phyloP scores from a whole-genome alignment of 164 flowering plant species.

The Macadamia integrifolia region DNA sequence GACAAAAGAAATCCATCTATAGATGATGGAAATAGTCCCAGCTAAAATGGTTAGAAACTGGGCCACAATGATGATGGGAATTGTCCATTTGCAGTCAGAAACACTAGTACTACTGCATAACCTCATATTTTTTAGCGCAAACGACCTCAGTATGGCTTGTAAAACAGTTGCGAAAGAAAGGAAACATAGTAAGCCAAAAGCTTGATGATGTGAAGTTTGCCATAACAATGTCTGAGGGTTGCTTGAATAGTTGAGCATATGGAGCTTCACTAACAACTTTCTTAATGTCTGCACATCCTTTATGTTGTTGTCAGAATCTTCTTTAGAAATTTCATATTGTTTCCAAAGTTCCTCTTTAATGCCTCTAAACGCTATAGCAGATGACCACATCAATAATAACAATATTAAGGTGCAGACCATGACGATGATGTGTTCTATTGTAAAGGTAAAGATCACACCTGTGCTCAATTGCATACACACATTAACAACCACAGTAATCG shows the following conservation, averaged over 20 bases:
- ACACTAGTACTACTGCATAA: background rate
- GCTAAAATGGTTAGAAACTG: background rate
- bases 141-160: background rate
- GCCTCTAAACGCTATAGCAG: background rate
- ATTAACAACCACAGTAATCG: conserved; percentile 2
- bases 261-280: background rate
- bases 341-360: no score
- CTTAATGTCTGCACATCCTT: background rate
- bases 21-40: background rate
- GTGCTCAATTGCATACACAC: background rate
- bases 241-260: background rate
- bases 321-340: no score
- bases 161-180: background rate
- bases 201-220: background rate
- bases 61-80: background rate
- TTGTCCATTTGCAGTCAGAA: conserved; percentile 5
- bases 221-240: conserved; percentile 4
- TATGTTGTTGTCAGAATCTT: no score
- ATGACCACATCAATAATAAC: background rate
- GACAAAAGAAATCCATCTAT: background rate
- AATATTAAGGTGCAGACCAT: conserved; percentile 2
- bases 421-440: background rate
- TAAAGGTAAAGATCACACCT: background rate
- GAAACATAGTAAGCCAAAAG: background rate
- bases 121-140: background rate